phyloP scores from a whole-genome alignment of 306 rosid species.

The Elaeagnus macrophylla region DNA sequence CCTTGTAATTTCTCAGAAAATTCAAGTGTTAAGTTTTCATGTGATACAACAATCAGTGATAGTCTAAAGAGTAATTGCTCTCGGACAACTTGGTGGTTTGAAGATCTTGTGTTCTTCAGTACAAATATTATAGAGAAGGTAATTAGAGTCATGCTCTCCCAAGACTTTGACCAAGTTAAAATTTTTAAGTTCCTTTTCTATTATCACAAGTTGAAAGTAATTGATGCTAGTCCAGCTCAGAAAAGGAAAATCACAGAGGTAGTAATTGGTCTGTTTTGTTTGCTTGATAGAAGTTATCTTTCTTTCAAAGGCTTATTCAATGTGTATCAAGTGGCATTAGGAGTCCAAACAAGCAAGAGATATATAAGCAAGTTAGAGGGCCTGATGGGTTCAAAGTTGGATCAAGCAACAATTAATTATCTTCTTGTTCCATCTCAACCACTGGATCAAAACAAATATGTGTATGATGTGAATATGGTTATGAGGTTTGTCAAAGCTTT shows the following conservation, averaged over 20 bases:
- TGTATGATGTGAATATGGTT: not conserved
- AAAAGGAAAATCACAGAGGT: conserved; percentile 28
- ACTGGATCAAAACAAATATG: too few species aligned
- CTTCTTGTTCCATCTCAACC: conserved; percentile 21
- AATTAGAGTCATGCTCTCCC: conserved; percentile 41
- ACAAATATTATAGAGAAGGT: conserved; percentile 34
- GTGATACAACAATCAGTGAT: conserved; percentile 31
- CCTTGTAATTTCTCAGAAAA: conserved; percentile 35
- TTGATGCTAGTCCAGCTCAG: conserved; percentile 27
- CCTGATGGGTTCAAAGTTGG: conserved; percentile 34
- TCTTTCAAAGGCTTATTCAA: conserved; percentile 59
- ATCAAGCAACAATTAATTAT: conserved; percentile 43
- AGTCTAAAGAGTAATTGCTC: conserved; percentile 29
- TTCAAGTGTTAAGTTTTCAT: conserved; percentile 30
- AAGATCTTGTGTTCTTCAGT: conserved; percentile 48
- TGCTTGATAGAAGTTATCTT: conserved; percentile 41
- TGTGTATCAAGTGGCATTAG: conserved; percentile 27
- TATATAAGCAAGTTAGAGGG: conserved; percentile 35
- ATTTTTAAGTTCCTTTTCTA: conserved; percentile 45
- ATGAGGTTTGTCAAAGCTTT: conserved; percentile 42
- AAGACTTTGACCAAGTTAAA: conserved; percentile 38
- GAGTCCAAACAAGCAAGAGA: conserved; percentile 29
- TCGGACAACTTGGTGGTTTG: conserved; percentile 67
- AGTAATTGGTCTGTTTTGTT: conserved; percentile 37
- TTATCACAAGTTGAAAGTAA: conserved; percentile 34